Base-by-base conservation (phyloP, 139 green algal genomes). In the Zygnema circumcarinatum region DNA sequence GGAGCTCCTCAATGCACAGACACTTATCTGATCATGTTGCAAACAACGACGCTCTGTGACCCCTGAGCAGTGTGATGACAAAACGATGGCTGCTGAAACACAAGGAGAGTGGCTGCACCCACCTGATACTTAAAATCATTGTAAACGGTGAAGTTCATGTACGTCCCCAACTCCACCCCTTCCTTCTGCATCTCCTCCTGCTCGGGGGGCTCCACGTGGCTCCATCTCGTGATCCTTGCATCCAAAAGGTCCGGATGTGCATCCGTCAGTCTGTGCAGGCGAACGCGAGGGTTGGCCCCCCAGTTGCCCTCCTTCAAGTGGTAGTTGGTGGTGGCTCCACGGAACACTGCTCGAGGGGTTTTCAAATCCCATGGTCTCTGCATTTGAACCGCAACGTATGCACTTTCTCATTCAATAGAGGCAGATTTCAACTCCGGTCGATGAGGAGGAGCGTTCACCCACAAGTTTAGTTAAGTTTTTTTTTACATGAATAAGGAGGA, bases 111-210 rank as follows among this genome's bases (percentile, higher is more conserved):
- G n/a, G n/a, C n/a, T n/a, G n/a, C n/a, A n/a, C n/a, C n/a, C n/a
- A 87, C 81, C 56, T 87, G 81, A 33, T 87, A 87, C 38, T 87
- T 87, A 35, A 67, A 83, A 35, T 41, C 35, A 42, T 81, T 87
- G 25, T 81, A 69, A 20, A 35, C 35, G 0, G 81, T 82, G 21
- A 81, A 80, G 81, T 87, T 87, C 81, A 87, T 80, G 0, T 39
- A 41, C 2, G 21, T 32, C 2, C 25, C 81, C 25, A 68, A 2
- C 67, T 54, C 0, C 33, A 87, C 56, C 0, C 81, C 81, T 20
- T 87, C 67, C 1, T 79, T 84, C 20, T 36, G n/a, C 76, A 84
- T 84, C 20, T 32, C 76, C 25, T 31, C 1, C 11, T 68, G 35
- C 0, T 22, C 76, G 0, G 25, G 38, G 39, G 39, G 56, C n/a